Evolutionary conservation across 2,329 filamentous ascomycete genomes (phyloP).

Genomic region (Macrophomina tecta): DNA sequence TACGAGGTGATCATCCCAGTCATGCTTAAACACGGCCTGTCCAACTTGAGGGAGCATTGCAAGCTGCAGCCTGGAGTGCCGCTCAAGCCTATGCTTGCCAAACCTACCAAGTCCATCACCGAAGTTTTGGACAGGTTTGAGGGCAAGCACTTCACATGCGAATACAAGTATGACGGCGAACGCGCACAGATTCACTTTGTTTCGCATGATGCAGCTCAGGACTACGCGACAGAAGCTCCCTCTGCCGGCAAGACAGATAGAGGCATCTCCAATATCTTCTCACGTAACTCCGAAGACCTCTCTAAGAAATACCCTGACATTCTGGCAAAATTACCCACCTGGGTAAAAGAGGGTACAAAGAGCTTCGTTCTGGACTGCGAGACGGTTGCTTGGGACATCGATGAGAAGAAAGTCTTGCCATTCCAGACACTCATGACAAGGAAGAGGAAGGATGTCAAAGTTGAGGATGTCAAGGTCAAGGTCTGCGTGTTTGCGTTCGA

Average conservation of each 20-base stretch:
- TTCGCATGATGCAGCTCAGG: constrained; percentile 74
- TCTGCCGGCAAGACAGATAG: constrained; percentile 70
- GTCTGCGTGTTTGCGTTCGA: constrained; percentile 98
- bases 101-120: constrained; percentile 96
- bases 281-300: constrained; percentile 93
- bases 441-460: constrained; percentile 95
- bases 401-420: constrained; percentile 91
- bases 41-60: constrained; percentile 81
- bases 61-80: constrained; percentile 93
- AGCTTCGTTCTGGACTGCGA: constrained; percentile 99
- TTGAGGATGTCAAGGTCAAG: constrained; percentile 93
- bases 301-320: constrained; percentile 99
- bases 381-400: constrained; percentile 95
- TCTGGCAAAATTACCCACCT: constrained; percentile 81
- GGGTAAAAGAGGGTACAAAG: constrained; percentile 88
- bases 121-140: constrained; percentile 98
- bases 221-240: constrained; percentile 65
- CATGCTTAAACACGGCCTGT: constrained; percentile 84
- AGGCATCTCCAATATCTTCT: constrained; percentile 92
- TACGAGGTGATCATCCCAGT: constrained; percentile 95
- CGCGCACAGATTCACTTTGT: constrained; percentile 99
- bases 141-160: constrained; percentile 92
- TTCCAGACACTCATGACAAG: constrained; percentile 99
- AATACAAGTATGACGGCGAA: constrained; percentile 99
- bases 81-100: constrained; percentile 97